Conservation (phyloP, 805 yeast species). For the Blastobotrys peoriensis region DNA sequence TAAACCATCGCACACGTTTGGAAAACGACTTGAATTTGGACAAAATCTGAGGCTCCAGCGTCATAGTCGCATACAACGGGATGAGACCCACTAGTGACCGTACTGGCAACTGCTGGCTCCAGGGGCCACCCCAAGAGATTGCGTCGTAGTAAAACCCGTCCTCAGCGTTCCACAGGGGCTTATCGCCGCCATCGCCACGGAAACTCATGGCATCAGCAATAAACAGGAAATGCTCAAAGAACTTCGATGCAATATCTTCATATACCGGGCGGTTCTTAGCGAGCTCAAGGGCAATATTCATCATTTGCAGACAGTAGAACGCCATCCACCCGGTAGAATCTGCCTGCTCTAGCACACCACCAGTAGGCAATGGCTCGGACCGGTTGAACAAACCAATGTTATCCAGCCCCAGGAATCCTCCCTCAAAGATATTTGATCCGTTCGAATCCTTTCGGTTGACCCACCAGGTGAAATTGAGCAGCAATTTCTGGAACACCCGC, state of each 20-base stretch:
- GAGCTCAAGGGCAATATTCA: constrained; percentile 84
- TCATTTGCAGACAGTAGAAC: constrained; percentile 81
- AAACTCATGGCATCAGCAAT: constrained; percentile 93
- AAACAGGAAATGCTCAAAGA: constrained; percentile 84
- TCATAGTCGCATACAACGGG: constrained; percentile 83
- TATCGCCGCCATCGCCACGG: constrained; percentile 44
- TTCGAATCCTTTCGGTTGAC: constrained; percentile 82
- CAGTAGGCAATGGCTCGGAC: constrained; percentile 89
- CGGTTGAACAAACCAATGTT: constrained; percentile 90
- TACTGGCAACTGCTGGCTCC: constrained; percentile 65
- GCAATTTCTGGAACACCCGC: constrained; percentile 83
- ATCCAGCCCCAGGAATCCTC: constrained; percentile 89
- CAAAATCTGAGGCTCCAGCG: constrained; percentile 78
- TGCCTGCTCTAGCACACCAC: constrained; percentile 86
- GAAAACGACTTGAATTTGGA: constrained; percentile 76
- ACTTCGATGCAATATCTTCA: constrained; percentile 90
- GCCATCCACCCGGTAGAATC: constrained; percentile 99
- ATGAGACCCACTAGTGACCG: constrained; percentile 87
- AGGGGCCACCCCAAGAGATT: constrained; percentile 70
- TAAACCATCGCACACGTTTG: constrained; percentile 78
- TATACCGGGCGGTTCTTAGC: constrained; percentile 81
- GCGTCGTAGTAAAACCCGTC: constrained; percentile 90
- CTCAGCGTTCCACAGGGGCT: constrained; percentile 81
- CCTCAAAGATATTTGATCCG: constrained; percentile 88
- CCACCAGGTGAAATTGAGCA: constrained; percentile 96